Evolutionary conservation across 2,329 filamentous ascomycete genomes (phyloP).

Genomic region (Blumeriella jaapii): DNA sequence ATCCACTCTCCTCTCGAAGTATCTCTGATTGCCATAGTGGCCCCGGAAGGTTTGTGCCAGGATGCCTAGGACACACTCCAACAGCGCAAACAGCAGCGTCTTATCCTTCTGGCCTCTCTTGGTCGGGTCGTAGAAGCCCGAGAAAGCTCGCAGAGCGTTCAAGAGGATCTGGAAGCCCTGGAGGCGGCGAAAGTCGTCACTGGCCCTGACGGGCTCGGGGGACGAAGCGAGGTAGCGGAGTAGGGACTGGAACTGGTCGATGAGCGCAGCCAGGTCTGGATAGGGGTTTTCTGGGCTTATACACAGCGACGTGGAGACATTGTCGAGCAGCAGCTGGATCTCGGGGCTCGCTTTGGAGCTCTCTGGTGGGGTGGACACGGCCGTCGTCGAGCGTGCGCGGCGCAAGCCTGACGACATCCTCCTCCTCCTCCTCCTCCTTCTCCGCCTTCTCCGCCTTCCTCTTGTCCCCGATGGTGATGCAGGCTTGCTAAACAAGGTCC

Average conservation of each 20-base stretch:
- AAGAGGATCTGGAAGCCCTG: conserved; percentile 68
- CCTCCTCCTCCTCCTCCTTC: too few relatives aligned
- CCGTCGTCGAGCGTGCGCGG: conserved; percentile 54
- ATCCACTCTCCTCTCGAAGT: conserved; percentile 67
- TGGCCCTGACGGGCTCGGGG: conserved; percentile 37
- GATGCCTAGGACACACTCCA: conserved; percentile 62
- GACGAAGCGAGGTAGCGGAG: conserved; percentile 31
- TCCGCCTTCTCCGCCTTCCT: too few relatives aligned
- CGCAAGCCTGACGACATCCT: conserved; percentile 42
- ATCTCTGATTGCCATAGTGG: conserved; percentile 78
- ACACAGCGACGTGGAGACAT: conserved; percentile 28
- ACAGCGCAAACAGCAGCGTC: conserved; percentile 51
- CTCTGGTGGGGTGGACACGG: conserved; percentile 42
- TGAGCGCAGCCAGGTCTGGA: conserved; percentile 27
- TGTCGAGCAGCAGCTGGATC: conserved; percentile 42
- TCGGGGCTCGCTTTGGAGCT: conserved; percentile 51
- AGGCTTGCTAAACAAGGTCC: too few relatives aligned
- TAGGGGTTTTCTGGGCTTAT: conserved; percentile 15
- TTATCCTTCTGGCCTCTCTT: conserved; percentile 52
- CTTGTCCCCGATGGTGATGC: too few relatives aligned
- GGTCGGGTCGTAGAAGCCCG: conserved; percentile 63
- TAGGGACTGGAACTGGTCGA: conserved; percentile 23
- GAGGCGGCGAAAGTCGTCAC: conserved; percentile 75
- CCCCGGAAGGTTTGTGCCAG: conserved; percentile 54
- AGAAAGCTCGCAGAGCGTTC: conserved; percentile 55